Evolutionary conservation across 352 stramenopile genomes (phyloP).

Genomic region (Ochromonadaceae sp.): DNA sequence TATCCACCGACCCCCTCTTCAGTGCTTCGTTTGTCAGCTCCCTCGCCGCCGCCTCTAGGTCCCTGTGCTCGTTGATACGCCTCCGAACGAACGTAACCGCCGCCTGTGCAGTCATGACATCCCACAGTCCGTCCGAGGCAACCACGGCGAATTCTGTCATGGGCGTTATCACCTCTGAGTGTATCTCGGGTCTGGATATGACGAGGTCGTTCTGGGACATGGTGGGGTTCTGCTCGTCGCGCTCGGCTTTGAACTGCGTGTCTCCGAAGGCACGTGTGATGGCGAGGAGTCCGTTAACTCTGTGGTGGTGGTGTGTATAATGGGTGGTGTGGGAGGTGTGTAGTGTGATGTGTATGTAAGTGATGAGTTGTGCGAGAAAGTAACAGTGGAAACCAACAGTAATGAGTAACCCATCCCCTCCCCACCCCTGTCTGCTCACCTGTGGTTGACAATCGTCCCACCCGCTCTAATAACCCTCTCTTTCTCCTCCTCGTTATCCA

Average conservation of each 20-base stretch:
- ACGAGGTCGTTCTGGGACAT: slow-evolving; percentile 21
- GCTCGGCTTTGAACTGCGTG: slow-evolving; percentile 12
- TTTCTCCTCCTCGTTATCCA: slow-evolving; percentile 29
- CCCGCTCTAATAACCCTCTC: slow-evolving; percentile 34
- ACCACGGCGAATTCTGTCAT: slow-evolving; percentile 65
- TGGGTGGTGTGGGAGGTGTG: too few relatives aligned
- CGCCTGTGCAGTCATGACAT: slow-evolving; percentile 75
- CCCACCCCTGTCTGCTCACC: too few relatives aligned
- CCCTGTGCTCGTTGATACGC: not conserved
- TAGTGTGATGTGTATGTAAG: too few relatives aligned
- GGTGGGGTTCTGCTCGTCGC: not conserved
- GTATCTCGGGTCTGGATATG: not conserved
- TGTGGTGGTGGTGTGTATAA: too few relatives aligned
- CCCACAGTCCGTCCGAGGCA: slow-evolving; percentile 76
- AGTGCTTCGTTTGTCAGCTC: slow-evolving; percentile 1
- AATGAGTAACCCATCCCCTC: slow-evolving; percentile 30
- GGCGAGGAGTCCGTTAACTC: slow-evolving; percentile 75
- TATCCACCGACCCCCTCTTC: not conserved
- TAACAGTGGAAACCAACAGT: not conserved
- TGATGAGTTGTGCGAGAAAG: too few relatives aligned
- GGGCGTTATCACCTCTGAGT: slow-evolving; percentile 36
- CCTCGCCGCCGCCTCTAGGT: not conserved
- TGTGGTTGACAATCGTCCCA: slow-evolving; percentile 24
- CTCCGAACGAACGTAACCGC: slow-evolving; percentile 72
- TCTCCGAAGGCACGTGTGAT: slow-evolving; percentile 73